phyloP scores from a whole-genome alignment of 257 asterid genomes.

The Capsicum chinense region DNA sequence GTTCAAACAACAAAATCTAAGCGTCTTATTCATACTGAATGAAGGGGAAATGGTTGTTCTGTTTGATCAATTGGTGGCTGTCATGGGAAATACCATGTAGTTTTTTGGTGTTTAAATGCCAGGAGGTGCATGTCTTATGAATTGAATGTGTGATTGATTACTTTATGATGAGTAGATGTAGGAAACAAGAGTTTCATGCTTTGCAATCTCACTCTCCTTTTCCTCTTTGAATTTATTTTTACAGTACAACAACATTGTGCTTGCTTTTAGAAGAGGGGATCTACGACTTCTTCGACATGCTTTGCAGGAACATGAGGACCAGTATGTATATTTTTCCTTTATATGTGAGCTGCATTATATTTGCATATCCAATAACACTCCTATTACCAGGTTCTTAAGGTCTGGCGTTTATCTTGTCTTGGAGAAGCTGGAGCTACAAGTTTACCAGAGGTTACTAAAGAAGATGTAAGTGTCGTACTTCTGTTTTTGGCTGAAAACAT shows the following conservation, averaged over 20 bases:
- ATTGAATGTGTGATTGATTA: not conserved
- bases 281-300: conserved; percentile 88
- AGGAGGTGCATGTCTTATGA: not conserved
- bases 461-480: conserved; percentile 64
- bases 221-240: conserved; percentile 12
- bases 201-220: conserved; percentile 18
- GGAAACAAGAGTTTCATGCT: not conserved
- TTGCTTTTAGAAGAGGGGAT: conserved; percentile 91
- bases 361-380: conserved; percentile 6
- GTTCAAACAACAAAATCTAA: not conserved
- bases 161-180: not conserved
- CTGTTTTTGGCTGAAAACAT: not conserved
- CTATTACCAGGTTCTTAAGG: conserved; percentile 73
- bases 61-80: not conserved
- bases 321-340: conserved; percentile 49
- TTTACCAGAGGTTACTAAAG: conserved; percentile 86
- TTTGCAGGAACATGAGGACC: conserved; percentile 87
- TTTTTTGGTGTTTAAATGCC: conserved; percentile 8
- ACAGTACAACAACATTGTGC: conserved; percentile 81
- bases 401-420: conserved; percentile 93
- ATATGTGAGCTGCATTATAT: not conserved
- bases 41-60: not conserved
- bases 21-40: not conserved
- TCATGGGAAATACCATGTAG: not conserved
- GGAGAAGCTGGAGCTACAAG: conserved; percentile 98